These are phyloP conservation scores for Mycena vitilis DNA, from an alignment of 768 basidiomycete species.

Conservation along the genomic window DNA sequence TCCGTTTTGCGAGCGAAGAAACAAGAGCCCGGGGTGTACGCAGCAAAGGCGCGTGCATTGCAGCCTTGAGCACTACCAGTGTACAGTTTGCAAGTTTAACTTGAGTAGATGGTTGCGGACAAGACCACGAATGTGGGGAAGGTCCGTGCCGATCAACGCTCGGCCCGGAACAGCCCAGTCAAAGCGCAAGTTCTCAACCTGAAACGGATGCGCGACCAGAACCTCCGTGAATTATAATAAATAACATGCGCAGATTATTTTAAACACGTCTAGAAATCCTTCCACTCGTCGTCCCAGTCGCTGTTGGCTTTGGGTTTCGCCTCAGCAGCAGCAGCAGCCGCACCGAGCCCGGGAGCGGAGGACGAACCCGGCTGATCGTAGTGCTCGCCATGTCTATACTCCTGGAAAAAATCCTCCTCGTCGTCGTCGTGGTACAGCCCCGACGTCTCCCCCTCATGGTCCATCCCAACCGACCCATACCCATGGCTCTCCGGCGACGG, in stretches of 20 bases:
- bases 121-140: slow-evolving; percentile 19
- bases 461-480: slow-evolving; percentile 59
- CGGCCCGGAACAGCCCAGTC: slow-evolving; percentile 15
- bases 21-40: slow-evolving; percentile 3
- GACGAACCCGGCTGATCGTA: slow-evolving; percentile 34
- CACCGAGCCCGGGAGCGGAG: background rate
- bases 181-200: slow-evolving; percentile 7
- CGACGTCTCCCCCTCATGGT: slow-evolving; percentile 67
- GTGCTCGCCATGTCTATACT: slow-evolving; percentile 53
- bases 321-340: slow-evolving; percentile 38
- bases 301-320: slow-evolving; percentile 52
- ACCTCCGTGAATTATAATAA: slow-evolving; percentile 24
- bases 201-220: background rate
- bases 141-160: slow-evolving; percentile 23
- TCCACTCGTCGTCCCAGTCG: slow-evolving; percentile 83
- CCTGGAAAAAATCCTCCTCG: slow-evolving; percentile 73
- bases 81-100: too few relatives aligned
- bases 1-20: slow-evolving; percentile 11
- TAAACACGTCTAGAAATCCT: slow-evolving; percentile 66
- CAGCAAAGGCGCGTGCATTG: slow-evolving; percentile 20
- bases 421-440: slow-evolving; percentile 76
- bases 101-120: too few relatives aligned
- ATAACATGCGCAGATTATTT: slow-evolving; percentile 16
- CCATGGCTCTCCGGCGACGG: slow-evolving; percentile 67
- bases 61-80: too few relatives aligned